A percentile compares a stretch with the other conserved stretches of the same genome.
These are phyloP conservation scores for Pilatotrama ljubarskyi DNA, from an alignment of 768 basidiomycete species.

Conservation along the genomic window DNA sequence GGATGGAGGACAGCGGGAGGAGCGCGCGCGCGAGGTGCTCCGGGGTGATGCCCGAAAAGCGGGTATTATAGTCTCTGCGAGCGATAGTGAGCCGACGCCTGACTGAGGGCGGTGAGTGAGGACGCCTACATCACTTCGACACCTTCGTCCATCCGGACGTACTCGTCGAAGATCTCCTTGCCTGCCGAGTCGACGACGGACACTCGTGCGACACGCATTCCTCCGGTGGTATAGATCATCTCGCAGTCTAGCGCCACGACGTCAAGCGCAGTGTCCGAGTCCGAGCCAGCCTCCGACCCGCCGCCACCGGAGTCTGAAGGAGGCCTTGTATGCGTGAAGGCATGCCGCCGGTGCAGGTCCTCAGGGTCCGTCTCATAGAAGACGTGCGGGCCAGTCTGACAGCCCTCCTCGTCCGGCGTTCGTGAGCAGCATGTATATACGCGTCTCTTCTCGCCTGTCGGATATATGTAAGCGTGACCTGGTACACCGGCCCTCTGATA, in stretches of 20 bases:
- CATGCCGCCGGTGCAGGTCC: slow-evolving; percentile 70
- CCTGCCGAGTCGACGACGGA: slow-evolving; percentile 85
- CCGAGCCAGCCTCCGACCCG: slow-evolving; percentile 21
- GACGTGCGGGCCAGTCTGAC: slow-evolving; percentile 81
- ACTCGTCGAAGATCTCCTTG: slow-evolving; percentile 75
- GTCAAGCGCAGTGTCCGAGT: slow-evolving; percentile 52
- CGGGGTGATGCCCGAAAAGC: slow-evolving; percentile 80
- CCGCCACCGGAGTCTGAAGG: slow-evolving; percentile 22
- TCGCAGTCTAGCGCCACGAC: slow-evolving; percentile 94
- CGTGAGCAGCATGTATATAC: slow-evolving; percentile 81
- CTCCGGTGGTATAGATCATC: slow-evolving; percentile 94
- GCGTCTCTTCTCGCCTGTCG: slow-evolving; percentile 65
- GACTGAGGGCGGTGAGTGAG: neutral
- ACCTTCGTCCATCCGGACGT: slow-evolving; percentile 78
- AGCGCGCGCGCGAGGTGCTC: slow-evolving; percentile 60
- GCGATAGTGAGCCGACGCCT: neutral
- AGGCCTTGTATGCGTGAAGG: slow-evolving; percentile 58
- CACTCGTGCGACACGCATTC: slow-evolving; percentile 86
- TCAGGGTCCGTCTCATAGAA: slow-evolving; percentile 76
- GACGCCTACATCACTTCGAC: slow-evolving; percentile 66
- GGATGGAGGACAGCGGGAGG: slow-evolving; percentile 64
- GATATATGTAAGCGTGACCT: neutral
- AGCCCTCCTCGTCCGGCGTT: slow-evolving; percentile 62
- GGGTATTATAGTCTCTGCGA: slow-evolving; percentile 84
- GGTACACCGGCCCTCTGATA: neutral